These are phyloP conservation scores for Eremothecium sinecaudum DNA, from an alignment of 1,139 yeast species.

Conservation along the genomic window DNA sequence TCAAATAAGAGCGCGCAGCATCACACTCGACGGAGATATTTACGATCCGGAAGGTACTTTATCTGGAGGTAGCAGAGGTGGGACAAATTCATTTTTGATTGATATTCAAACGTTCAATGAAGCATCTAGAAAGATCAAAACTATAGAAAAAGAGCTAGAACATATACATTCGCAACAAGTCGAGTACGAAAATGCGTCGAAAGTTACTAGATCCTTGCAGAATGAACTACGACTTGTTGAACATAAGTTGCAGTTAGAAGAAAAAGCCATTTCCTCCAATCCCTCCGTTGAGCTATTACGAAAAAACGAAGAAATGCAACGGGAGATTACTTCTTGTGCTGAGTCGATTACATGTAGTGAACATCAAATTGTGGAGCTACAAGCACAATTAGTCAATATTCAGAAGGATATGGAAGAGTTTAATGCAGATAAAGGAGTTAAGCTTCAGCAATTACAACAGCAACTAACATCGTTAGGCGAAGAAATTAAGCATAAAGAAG, in stretches of 20 bases:
- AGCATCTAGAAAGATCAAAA: conserved; percentile 37
- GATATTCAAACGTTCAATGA: conserved; percentile 61
- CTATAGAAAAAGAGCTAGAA: conserved; percentile 36
- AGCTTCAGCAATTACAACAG: conserved; percentile 55
- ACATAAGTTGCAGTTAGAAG: conserved; percentile 59
- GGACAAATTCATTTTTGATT: conserved; percentile 48
- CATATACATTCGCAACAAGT: conserved; percentile 38
- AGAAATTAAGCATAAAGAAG: conserved; percentile 36
- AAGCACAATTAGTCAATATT: conserved; percentile 43
- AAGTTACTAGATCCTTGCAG: conserved; percentile 49
- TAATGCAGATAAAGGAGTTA: conserved; percentile 67
- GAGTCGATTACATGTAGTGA: conserved; percentile 35
- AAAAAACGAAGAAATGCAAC: conserved; percentile 40
- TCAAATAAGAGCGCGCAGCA: conserved; percentile 69
- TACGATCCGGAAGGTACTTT: conserved; percentile 95
- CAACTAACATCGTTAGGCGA: conserved; percentile 41
- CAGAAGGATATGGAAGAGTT: conserved; percentile 80
- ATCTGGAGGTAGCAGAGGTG: conserved; percentile 84
- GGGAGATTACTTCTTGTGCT: conserved; percentile 42
- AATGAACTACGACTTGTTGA: conserved; percentile 55
- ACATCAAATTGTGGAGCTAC: conserved; percentile 25
- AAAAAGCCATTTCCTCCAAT: conserved; percentile 51
- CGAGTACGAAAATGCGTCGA: conserved; percentile 40
- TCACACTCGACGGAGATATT: conserved; percentile 86
- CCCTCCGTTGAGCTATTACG: conserved; percentile 44